Conservation (phyloP, 208 protist genomes). For the Endotrypanum monterogeii region DNA sequence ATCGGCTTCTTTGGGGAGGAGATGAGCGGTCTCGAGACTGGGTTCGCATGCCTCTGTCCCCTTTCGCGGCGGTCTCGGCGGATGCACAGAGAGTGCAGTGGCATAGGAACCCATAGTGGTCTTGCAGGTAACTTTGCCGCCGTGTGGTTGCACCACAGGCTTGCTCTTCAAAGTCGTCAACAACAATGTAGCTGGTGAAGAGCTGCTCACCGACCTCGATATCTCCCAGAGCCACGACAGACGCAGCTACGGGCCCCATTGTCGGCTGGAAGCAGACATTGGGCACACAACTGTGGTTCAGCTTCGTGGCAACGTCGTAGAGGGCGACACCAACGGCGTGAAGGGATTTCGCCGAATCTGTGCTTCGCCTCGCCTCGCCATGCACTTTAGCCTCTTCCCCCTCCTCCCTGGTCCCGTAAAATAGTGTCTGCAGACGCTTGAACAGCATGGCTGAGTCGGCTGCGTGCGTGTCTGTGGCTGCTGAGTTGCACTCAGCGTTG, state of each 20-base stretch:
- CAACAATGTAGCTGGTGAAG: slow-evolving; percentile 51
- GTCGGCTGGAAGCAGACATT: slow-evolving; percentile 50
- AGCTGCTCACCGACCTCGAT: slow-evolving; percentile 41
- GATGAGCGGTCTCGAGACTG: no score
- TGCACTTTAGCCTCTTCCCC: neutral
- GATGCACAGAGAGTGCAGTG: slow-evolving; percentile 36
- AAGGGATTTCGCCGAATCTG: slow-evolving; percentile 5
- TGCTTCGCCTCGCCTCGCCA: neutral
- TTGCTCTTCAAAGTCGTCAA: slow-evolving; percentile 15
- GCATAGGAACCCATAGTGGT: slow-evolving; percentile 54
- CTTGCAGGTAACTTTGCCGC: slow-evolving; percentile 28
- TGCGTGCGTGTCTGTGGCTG: neutral
- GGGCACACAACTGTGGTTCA: slow-evolving; percentile 65
- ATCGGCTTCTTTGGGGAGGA: neutral
- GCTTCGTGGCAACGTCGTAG: slow-evolving; percentile 46
- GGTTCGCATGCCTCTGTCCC: neutral
- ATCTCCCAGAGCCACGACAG: slow-evolving; percentile 38
- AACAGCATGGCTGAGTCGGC: neutral
- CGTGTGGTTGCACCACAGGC: slow-evolving; percentile 1
- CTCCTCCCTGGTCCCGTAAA: neutral
- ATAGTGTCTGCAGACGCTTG: slow-evolving; percentile 4
- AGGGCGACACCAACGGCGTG: slow-evolving; percentile 45
- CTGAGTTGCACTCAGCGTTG: slow-evolving; percentile 1
- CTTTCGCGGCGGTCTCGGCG: neutral
- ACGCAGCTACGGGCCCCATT: slow-evolving; percentile 30